Evolutionary conservation across 352 stramenopile species (phyloP).

Genomic region (Lagenidium sp.): DNA sequence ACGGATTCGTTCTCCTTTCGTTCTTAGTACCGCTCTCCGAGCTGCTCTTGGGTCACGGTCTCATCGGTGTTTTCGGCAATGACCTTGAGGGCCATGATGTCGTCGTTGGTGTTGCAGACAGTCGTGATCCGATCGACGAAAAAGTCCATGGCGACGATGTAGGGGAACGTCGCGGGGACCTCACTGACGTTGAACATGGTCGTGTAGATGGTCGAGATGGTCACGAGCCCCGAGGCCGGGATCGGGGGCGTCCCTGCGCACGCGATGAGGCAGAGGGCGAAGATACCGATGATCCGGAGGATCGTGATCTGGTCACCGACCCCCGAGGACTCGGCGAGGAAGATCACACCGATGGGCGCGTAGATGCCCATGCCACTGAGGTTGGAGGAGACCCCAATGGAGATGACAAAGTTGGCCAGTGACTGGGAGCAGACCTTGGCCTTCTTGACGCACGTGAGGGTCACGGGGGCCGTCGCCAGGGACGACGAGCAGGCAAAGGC

Average conservation of each 20-base stretch:
- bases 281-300: constrained; percentile 44
- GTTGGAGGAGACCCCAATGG: constrained; percentile 60
- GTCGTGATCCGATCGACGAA: constrained; percentile 54
- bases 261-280: constrained; percentile 45
- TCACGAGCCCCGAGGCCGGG: constrained; percentile 33
- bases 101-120: constrained; percentile 72
- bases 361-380: constrained; percentile 51
- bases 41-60: constrained; percentile 46
- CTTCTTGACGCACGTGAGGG: constrained; percentile 54
- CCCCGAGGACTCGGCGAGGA: constrained; percentile 53
- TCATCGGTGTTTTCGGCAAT: constrained; percentile 72
- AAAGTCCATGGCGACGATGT: constrained; percentile 63
- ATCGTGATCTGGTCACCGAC: constrained; percentile 40
- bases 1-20: not conserved
- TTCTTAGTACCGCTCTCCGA: constrained; percentile 21
- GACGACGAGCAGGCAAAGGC: constrained; percentile 62
- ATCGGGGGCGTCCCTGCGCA: constrained; percentile 49
- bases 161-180: constrained; percentile 43
- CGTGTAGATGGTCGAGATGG: constrained; percentile 63
- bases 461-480: constrained; percentile 55
- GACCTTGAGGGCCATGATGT: constrained; percentile 71
- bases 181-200: constrained; percentile 43
- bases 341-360: constrained; percentile 51
- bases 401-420: constrained; percentile 68
- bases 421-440: constrained; percentile 59